phyloP scores from a whole-genome alignment of 1,284 basidiomycete species.

The Pisolithus thermaeus region DNA sequence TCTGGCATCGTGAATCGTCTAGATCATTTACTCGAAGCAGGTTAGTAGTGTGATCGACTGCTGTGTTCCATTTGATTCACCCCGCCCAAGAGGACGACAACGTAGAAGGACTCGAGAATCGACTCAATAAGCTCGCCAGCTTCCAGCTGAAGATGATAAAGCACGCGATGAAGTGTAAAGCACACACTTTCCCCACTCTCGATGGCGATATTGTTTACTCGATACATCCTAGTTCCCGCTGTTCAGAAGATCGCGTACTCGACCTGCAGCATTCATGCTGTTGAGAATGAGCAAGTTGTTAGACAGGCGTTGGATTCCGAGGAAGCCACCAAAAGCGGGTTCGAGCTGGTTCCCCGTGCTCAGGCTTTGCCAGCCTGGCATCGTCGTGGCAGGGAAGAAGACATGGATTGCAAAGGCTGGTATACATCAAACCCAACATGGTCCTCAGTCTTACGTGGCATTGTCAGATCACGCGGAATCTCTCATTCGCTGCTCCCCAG shows the following conservation, averaged over 20 bases:
- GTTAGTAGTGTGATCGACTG: slow-evolving; percentile 30
- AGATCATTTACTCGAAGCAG: slow-evolving; percentile 75
- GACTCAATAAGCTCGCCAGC: slow-evolving; percentile 74
- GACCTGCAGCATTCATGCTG: slow-evolving; percentile 88
- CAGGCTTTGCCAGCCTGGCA: slow-evolving; percentile 76
- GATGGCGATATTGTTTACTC: background rate
- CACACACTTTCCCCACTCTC: slow-evolving; percentile 9
- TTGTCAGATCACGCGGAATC: slow-evolving; percentile 54
- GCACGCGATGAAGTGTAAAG: slow-evolving; percentile 90
- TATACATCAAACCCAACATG: slow-evolving; percentile 1
- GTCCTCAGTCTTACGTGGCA: background rate
- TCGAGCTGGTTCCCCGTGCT: slow-evolving; percentile 59
- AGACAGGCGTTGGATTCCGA: slow-evolving; percentile 64
- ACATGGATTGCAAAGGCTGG: slow-evolving; percentile 48
- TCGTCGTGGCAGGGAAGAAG: slow-evolving; percentile 66
- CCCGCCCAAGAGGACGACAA: slow-evolving; percentile 42
- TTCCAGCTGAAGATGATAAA: slow-evolving; percentile 93
- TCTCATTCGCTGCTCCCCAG: slow-evolving; percentile 79
- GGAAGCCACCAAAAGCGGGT: slow-evolving; percentile 55
- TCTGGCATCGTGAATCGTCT: slow-evolving; percentile 89
- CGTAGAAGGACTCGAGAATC: slow-evolving; percentile 48
- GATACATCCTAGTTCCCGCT: slow-evolving; percentile 40
- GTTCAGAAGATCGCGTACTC: slow-evolving; percentile 90
- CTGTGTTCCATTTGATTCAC: slow-evolving; percentile 1
- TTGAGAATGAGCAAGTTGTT: slow-evolving; percentile 88